phyloP scores from a whole-genome alignment of 2,329 filamentous ascomycete species.

The Xylaria hypoxylon region DNA sequence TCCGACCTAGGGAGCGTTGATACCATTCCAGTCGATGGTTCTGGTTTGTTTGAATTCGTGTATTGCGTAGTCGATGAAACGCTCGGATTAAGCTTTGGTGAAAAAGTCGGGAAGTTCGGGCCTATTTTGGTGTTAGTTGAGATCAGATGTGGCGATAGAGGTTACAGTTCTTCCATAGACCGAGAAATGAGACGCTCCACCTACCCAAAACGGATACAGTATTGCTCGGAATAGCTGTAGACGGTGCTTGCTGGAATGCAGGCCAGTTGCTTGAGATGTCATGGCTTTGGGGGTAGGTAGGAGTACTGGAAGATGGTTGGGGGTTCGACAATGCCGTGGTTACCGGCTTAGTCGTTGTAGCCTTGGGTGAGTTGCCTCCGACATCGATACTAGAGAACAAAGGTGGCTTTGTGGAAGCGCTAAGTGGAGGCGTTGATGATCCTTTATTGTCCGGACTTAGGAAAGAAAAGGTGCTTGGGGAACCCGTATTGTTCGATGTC shows the following conservation, averaged over 20 bases:
- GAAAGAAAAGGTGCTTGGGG: conserved; percentile 18
- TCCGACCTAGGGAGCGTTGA: background rate
- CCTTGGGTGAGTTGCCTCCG: background rate
- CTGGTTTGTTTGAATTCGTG: background rate
- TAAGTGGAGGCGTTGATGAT: background rate
- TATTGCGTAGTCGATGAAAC: background rate
- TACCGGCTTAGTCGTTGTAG: background rate
- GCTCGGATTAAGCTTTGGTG: conserved; percentile 4
- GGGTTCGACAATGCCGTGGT: background rate
- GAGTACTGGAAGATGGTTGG: conserved; percentile 14
- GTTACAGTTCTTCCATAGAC: background rate
- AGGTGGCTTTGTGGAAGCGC: conserved; percentile 19
- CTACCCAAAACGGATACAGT: conserved; percentile 23
- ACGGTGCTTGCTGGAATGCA: conserved; percentile 7
- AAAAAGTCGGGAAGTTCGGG: background rate
- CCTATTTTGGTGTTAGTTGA: conserved; percentile 24
- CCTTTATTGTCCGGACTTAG: conserved; percentile 10
- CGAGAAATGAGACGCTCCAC: conserved; percentile 1
- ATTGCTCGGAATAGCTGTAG: background rate
- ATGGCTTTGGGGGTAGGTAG: background rate
- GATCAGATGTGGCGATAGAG: background rate
- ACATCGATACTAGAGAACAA: background rate
- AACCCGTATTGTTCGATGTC: background rate
- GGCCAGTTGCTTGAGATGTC: conserved; percentile 7
- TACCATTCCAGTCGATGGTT: background rate